Evolutionary conservation across 805 yeast genomes (phyloP).

Genomic region (Metschnikowia koreensis): DNA sequence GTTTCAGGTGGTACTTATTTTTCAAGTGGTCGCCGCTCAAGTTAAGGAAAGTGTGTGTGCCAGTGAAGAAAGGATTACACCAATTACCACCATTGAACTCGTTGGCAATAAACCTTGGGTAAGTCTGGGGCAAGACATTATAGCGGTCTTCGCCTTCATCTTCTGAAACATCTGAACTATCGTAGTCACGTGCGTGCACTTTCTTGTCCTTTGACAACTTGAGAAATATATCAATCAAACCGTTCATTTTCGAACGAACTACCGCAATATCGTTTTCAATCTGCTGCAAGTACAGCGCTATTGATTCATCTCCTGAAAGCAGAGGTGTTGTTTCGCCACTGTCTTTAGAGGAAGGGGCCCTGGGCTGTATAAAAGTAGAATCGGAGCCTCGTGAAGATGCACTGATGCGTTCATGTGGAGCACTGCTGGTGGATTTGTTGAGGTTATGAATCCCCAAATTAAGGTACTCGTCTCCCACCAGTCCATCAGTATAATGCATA

Average conservation of each 20-base stretch:
- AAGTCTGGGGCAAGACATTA: conserved; percentile 56
- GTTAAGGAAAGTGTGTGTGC: conserved; percentile 35
- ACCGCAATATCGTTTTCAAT: conserved; percentile 39
- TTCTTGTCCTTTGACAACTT: conserved; percentile 34
- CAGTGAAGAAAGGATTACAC: conserved; percentile 62
- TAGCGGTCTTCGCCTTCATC: conserved; percentile 34
- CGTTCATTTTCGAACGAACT: conserved; percentile 32
- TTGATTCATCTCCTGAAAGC: conserved; percentile 11
- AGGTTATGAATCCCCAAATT: conserved; percentile 29
- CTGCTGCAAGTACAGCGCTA: conserved; percentile 33
- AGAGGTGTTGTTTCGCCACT: conserved; percentile 7
- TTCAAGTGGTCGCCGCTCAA: conserved; percentile 45
- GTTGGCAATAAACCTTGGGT: conserved; percentile 65
- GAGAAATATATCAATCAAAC: conserved; percentile 29
- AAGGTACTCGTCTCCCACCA: conserved; percentile 28
- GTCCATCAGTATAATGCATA: conserved; percentile 30
- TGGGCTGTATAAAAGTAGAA: conserved; percentile 6
- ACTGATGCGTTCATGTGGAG: conserved; percentile 11
- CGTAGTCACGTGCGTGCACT: conserved; percentile 34
- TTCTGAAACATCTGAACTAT: conserved; percentile 38
- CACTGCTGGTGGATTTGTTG: conserved; percentile 19
- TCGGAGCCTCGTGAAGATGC: conserved; percentile 14
- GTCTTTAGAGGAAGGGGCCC: neutral
- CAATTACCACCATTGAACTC: conserved; percentile 79
- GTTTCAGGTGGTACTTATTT: conserved; percentile 41